phyloP scores from a whole-genome alignment of 164 flowering plant species.

The Paratinospora sagittata region DNA sequence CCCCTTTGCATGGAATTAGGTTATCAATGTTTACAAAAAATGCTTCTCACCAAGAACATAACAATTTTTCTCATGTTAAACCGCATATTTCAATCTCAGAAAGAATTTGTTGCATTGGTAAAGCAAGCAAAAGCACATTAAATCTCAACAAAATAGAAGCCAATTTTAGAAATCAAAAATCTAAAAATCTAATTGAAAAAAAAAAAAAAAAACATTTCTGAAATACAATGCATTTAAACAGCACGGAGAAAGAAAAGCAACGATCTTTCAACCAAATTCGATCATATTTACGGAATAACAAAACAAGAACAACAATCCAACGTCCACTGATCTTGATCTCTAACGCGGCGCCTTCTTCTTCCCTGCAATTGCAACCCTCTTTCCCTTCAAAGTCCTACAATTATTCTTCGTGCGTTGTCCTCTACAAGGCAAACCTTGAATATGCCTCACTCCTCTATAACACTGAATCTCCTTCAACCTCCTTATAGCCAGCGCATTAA shows the following conservation, averaged over 20 bases:
- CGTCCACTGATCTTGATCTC: background rate
- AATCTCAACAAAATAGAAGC: too few relatives aligned
- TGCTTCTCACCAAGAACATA: too few relatives aligned
- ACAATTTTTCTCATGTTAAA: too few relatives aligned
- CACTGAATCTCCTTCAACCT: slow-evolving; percentile 94
- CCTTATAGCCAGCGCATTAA: slow-evolving; percentile 65
- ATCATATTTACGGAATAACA: background rate
- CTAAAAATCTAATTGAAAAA: background rate
- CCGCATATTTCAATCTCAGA: too few relatives aligned
- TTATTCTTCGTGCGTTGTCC: slow-evolving; percentile 96
- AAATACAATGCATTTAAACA: background rate
- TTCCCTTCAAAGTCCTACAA: slow-evolving; percentile 89
- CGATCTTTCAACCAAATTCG: slow-evolving; percentile 1
- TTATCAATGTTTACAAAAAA: too few relatives aligned
- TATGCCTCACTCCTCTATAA: slow-evolving; percentile 81
- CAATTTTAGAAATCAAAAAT: background rate
- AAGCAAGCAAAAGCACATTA: too few relatives aligned
- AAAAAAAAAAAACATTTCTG: too few relatives aligned
- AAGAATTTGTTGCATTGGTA: too few relatives aligned
- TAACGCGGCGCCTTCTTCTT: slow-evolving; percentile 75
- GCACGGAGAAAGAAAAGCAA: slow-evolving; percentile 2
- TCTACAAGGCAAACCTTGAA: slow-evolving; percentile 84
- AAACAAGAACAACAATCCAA: background rate
- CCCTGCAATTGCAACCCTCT: slow-evolving; percentile 72
- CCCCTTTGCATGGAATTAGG: too few relatives aligned